Evolutionary conservation across 192 early-diverging fungal genomes (phyloP), one percentile per base, ranked within the genome.

Genomic region (Diversispora eburnea): DNA sequence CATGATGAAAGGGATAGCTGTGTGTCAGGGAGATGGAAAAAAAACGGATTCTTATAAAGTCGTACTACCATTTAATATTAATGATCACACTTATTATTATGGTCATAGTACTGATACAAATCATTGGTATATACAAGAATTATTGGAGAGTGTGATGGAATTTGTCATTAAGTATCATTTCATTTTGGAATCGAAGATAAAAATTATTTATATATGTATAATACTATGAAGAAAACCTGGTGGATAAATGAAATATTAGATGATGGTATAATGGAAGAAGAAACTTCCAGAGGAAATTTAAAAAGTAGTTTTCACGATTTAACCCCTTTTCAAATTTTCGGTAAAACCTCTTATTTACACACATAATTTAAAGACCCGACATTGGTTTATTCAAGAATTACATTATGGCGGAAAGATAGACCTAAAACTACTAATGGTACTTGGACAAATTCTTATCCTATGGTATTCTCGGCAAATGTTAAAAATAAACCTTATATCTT

Each of bases 301-400:
- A 65, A 42, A 13, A 42, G 33, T n/a, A 20, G 42, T 6, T 48
- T 48, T 46, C 63, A 62, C 9, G 45, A 20, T 19, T 41, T 13
- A 46, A 19, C 9, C 4, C 19, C 41, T 9, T 47, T 65, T 20
- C 15, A 65, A 47, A 43, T 20, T 19, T 46, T 46, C 19, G 13
- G 13, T 9, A 65, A 65, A 46, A n/a, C 20, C 15, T 43, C 19
- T 65, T 46, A 46, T 65, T n/a, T 65, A 46, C 9, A 9, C 63
- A 19, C 45, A 65, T 46, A 47, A 65, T 65, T 20, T 46, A 8
- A 8, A 65, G 17, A 47, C 45, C 3, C 43, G 46, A 65, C 33
- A 39, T 47, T 65, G 63, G 63, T 65, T 20, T 47, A 47, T 65
- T 20, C 63, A 65, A 65, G 63, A 47, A 65, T 2, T 65, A 20